Percentiles rank a stretch among this genome's conserved stretches.
Conservation (phyloP, 352 stramenopile genomes). For the Discostella stelligera region DNA sequence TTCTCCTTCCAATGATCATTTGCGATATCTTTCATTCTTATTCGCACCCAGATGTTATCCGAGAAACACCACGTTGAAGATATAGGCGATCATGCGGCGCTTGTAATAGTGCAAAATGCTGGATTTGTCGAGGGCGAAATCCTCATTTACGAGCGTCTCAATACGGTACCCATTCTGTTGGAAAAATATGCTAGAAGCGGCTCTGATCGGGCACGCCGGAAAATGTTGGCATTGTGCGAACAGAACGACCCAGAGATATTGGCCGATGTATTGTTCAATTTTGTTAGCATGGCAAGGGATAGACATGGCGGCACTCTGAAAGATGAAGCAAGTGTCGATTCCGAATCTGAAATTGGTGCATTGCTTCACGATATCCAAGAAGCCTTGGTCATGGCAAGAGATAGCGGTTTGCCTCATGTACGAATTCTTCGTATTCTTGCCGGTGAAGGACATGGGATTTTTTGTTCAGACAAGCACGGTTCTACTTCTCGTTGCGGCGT, state of each 20-base stretch:
- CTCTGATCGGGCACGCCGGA: conserved; percentile 58
- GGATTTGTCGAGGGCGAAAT: conserved; percentile 76
- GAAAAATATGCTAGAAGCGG: conserved; percentile 73
- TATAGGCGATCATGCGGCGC: conserved; percentile 77
- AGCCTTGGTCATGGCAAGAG: conserved; percentile 62
- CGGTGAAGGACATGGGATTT: conserved; percentile 71
- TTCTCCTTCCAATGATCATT: conserved; percentile 9
- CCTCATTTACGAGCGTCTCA: conserved; percentile 77
- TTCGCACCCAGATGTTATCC: conserved; percentile 58
- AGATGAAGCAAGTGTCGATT: conserved; percentile 51
- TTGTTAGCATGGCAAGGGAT: conserved; percentile 72
- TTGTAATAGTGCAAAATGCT: conserved; percentile 78
- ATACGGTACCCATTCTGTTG: conserved; percentile 78
- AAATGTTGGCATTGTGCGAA: conserved; percentile 80
- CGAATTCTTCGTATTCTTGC: conserved; percentile 76
- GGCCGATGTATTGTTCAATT: conserved; percentile 72
- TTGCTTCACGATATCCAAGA: conserved; percentile 80
- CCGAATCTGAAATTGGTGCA: conserved; percentile 54
- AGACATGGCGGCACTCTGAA: conserved; percentile 30
- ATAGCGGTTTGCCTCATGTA: conserved; percentile 62
- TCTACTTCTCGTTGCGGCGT: conserved; percentile 43
- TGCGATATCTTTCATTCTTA: neutral
- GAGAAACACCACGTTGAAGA: conserved; percentile 66
- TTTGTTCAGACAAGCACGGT: conserved; percentile 47
- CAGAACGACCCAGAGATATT: conserved; percentile 76